Percentiles rank a stretch among this genome's conserved stretches.
Evolutionary conservation across 2,329 filamentous ascomycete genomes (phyloP).

Genomic region (Endoconidiophora polonica): DNA sequence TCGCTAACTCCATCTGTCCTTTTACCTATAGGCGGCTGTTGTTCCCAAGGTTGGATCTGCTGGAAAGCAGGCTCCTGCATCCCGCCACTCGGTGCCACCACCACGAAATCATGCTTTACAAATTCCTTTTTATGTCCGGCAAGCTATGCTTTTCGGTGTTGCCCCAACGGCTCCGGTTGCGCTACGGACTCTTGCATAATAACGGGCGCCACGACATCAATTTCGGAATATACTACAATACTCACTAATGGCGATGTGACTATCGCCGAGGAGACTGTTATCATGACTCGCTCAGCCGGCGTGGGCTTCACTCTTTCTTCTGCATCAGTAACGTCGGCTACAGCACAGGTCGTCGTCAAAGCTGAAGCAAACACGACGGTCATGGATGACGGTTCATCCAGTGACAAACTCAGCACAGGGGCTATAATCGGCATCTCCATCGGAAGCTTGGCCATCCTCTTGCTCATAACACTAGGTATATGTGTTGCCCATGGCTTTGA

Average conservation of each 20-base stretch:
- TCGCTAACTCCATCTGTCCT: not conserved
- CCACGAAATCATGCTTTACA: not conserved
- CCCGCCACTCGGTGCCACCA: too few species aligned
- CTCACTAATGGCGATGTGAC: too few species aligned
- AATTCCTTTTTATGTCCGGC: not conserved
- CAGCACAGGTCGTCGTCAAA: not conserved
- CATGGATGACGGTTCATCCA: not conserved
- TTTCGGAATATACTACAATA: too few species aligned
- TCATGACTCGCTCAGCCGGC: too few species aligned
- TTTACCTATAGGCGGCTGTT: conserved; percentile 25
- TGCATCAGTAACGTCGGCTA: conserved; percentile 10
- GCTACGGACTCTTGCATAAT: conserved; percentile 19
- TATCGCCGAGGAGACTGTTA: too few species aligned
- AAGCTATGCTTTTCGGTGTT: conserved; percentile 21
- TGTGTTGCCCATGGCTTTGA: not conserved
- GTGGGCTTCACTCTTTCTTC: too few species aligned
- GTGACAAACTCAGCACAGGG: not conserved
- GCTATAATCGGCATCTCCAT: conserved; percentile 12
- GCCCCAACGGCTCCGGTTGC: conserved; percentile 32
- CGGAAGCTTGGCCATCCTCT: not conserved
- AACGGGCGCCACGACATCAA: conserved; percentile 7
- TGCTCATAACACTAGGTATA: not conserved
- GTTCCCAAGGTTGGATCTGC: conserved; percentile 29
- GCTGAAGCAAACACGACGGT: not conserved
- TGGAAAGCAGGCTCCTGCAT: too few species aligned